Base-by-base conservation (phyloP, 306 rosid genomes). In the Astragalus glycyphyllos region DNA sequence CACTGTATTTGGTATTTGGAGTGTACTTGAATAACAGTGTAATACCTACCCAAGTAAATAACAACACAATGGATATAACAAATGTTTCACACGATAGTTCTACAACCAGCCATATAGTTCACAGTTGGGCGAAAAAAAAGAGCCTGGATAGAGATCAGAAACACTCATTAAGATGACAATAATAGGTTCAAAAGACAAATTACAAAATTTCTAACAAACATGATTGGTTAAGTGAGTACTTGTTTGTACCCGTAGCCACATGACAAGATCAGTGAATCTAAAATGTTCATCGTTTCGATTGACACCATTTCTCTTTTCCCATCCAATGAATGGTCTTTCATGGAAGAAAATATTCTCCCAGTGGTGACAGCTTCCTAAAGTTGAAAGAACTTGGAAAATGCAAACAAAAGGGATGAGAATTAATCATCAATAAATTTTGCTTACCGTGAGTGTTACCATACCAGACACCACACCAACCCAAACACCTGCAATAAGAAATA, bases 251-350 rank as follows among this genome's bases (percentile, higher is more conserved):
- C 66, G 96, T 89, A 20, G 97, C 88, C 4, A 84, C 88, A 58
- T 85, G 85, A 47, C 96, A 85, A 46, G 97, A 91, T 87, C 45
- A 91, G 50, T 6, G 97, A 91, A 49, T 96, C 96, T 70, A 84
- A 32, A 8, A 91, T 37, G 76, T 91, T 91, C 92, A 87, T 87
- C 7, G 92, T 81, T 68, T 96, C 97, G 58, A 91, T 17, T 42
- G 97, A 96, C 54, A 91, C 81, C 97, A 91, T 91, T 82, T 91
- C 97, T 79, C 82, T 82, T 84, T 89, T 91, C 7, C 97, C 96
- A 51, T 91, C 86, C 7, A 91, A 31, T 62, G 83, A 67, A 65
- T 91, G 89, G 83, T 85, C 89, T 77, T 84, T 89, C 78, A 80
- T 61, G 16, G 85, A 73, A 40, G 96, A 92, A 81, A 91, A 91